These are phyloP conservation scores for Pharnaceum exiguum DNA, from an alignment of 148 eudicot genomes.

Conservation along the genomic window DNA sequence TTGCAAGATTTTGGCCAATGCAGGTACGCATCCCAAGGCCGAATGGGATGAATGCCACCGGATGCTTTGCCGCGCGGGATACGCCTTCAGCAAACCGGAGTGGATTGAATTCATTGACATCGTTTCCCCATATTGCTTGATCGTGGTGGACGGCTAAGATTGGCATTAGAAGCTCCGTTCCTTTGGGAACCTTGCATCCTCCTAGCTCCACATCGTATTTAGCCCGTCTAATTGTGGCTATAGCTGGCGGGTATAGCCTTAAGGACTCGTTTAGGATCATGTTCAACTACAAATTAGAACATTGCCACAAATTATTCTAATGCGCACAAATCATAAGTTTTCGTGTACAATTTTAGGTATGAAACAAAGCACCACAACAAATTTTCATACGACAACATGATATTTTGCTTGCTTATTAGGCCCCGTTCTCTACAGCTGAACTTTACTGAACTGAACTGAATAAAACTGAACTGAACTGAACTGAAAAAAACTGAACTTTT, in stretches of 20 bases:
- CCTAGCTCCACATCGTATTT: constrained; percentile 71
- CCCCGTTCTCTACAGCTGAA: too few relatives aligned
- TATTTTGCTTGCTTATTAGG: too few relatives aligned
- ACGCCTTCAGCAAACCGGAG: constrained; percentile 64
- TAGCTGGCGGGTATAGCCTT: constrained; percentile 76
- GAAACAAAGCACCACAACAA: too few relatives aligned
- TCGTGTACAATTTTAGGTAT: too few relatives aligned
- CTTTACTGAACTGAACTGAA: too few relatives aligned
- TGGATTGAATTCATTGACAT: constrained; percentile 77
- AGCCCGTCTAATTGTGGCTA: constrained; percentile 81
- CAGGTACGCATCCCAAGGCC: constrained; percentile 82
- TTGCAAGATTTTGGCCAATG: constrained; percentile 83
- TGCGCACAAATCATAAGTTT: too few relatives aligned
- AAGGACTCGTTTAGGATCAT: constrained; percentile 88
- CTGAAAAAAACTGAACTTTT: too few relatives aligned
- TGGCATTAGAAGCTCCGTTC: constrained; percentile 78
- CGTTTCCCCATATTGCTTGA: constrained; percentile 65
- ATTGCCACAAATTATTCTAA: constrained; percentile 4
- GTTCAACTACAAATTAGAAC: constrained; percentile 47
- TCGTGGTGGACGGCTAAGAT: constrained; percentile 92
- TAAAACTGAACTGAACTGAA: too few relatives aligned
- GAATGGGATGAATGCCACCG: constrained; percentile 77
- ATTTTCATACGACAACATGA: too few relatives aligned
- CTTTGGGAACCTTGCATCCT: constrained; percentile 55
- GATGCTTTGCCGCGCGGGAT: constrained; percentile 82